Evolutionary conservation across 2,329 filamentous ascomycete genomes (phyloP), one percentile per base, ranked within the genome.

Genomic region (Graphilbum fragrans): DNA sequence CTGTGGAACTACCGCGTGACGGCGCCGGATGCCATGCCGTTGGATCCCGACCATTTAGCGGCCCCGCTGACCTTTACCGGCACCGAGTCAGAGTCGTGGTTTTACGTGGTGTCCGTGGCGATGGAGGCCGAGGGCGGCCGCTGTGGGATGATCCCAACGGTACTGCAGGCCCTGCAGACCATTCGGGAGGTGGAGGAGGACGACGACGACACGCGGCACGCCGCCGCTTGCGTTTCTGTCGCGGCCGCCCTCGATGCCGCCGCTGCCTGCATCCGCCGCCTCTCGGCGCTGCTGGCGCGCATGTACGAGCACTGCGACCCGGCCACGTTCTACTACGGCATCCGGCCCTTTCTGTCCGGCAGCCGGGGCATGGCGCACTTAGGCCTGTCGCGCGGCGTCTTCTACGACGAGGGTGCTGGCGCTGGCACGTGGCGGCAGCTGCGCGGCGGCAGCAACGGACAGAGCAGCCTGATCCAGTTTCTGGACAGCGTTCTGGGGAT

Each of bases 261-360:
- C 34, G 74, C 78, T 0, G 62, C 72, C 38, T 77, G 78, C 40
- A 72, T 95, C 22, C 72, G 80, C 38, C 74, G 80, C 41, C 70
- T 94, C 16, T 18, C 2, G 78, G 74, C 10, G 58, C 57, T 94
- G 0, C 65, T 95, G 1, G 72, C 82, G 45, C 73, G 85, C 37
- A 94, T 96, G 87, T 82, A 93, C 55, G 88, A 95, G 53, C 77
- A 76, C 47, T 95, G 88, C 57, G 80, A 90, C 45, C 87, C 88
- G 0, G 77, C 83, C 54, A 75, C 86, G 5, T 96, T 96, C 61
- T 95, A 94, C 60, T 78, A 94, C 60, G 73, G 77, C 35, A 92
- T 96, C 50, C 73, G 90, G 2, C 90, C 90, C 0, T 94, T 86
- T 57, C 68, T 96, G 2, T 87, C 90, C 0, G 90, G 90, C 3